Base-by-base conservation (phyloP, 805 yeast species). In the Wickerhamomyces subpelliculosus region DNA sequence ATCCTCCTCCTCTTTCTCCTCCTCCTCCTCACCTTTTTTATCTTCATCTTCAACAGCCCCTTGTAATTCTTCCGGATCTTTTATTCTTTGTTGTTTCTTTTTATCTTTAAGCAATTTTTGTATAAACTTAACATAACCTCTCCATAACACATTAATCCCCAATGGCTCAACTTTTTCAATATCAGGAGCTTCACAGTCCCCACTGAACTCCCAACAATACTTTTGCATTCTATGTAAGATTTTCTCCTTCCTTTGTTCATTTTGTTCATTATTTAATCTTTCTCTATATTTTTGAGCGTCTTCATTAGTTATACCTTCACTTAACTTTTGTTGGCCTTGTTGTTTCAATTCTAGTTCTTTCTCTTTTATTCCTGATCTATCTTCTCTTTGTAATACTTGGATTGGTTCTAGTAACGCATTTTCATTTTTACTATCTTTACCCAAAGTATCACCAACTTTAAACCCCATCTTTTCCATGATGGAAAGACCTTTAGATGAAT, bases 381-480 rank as follows among this genome's bases (percentile, higher is more conserved):
- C 46, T 8, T 18, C 22, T 19, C 43, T 41, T 1, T 57, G 43
- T 8, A 44, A 18, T 9, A 46, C 45, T 11, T 49, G 8, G 8
- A 68, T 48, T 1, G 75, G 73, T 33, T 55, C 65, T 5, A 38
- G 27, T 5, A 58, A 20, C 0, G 61, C 62, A 5, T 48, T 45
- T 18, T 43, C 23, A 23, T 46, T 39, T 11, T 39, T n/a, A 20
- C 34, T 42, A 12, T 48, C 40, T 18, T 37, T 45, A 0, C 81
- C 80, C 14, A 74, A 53, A 0, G 65, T 48, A 20, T 65, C 61
- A 16, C 80, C 81, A 4, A 66, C 50, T 38, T 60, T 64, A 48
- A 65, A 78, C 1, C 83, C 84, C 83, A 78, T 77, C 45, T 64
- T 70, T 45, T 64, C 60, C 83, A 78, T 75, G 43, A 77, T 74